Evolutionary conservation across 2,329 filamentous ascomycete genomes (phyloP).

Genomic region (Aspergillus sp.): DNA sequence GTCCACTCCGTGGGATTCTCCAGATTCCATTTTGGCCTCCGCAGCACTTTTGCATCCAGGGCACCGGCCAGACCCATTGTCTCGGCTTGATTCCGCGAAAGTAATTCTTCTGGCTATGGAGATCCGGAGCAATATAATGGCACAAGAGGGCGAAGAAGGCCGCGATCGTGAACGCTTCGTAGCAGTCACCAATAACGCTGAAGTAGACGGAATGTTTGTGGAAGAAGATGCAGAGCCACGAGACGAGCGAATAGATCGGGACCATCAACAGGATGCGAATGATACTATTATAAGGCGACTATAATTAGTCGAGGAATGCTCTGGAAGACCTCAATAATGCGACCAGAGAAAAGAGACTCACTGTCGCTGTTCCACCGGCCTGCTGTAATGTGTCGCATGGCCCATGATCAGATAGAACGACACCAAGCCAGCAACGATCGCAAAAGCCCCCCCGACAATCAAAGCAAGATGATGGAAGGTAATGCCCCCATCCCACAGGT

Average conservation of each 20-base stretch:
- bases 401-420: conserved; percentile 48
- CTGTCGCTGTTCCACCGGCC: conserved; percentile 54
- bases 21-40: conserved; percentile 61
- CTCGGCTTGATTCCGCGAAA: conserved; percentile 61
- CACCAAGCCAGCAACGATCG: conserved; percentile 42
- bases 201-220: conserved; percentile 76
- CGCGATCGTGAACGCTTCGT: conserved; percentile 80
- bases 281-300: conserved; percentile 45
- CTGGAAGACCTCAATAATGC: background rate
- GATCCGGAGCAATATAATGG: conserved; percentile 66
- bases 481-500: conserved; percentile 44
- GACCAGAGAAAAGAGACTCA: conserved; percentile 23
- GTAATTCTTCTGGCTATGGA: conserved; percentile 74
- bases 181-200: conserved; percentile 72
- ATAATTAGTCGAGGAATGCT: conserved; percentile 2
- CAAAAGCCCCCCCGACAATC: conserved; percentile 47
- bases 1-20: conserved; percentile 66
- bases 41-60: conserved; percentile 61
- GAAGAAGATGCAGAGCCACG: conserved; percentile 64
- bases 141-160: conserved; percentile 80
- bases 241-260: conserved; percentile 67
- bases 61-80: conserved; percentile 68
- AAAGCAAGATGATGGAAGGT: conserved; percentile 52
- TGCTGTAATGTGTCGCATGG: conserved; percentile 54
- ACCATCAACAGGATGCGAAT: conserved; percentile 87